phyloP scores from a whole-genome alignment of 768 basidiomycete species.

The Lentinula sp. region DNA sequence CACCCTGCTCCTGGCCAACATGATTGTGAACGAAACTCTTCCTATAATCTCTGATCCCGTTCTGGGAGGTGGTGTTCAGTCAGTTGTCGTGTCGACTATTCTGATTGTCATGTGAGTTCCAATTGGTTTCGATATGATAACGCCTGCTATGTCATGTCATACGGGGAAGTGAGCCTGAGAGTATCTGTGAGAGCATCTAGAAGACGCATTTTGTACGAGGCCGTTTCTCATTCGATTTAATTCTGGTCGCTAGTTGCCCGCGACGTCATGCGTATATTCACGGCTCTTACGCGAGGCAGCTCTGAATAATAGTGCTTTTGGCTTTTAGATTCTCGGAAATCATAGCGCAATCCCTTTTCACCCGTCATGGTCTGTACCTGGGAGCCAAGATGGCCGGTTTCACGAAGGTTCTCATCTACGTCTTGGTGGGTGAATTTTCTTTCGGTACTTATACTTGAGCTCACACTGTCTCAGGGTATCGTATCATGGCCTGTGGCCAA shows the following conservation, averaged over 20 bases:
- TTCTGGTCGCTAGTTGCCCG: background rate
- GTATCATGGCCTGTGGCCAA: conserved; percentile 86
- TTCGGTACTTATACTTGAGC: too few species aligned
- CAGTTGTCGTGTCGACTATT: conserved; percentile 77
- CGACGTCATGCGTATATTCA: conserved; percentile 24
- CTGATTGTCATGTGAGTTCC: conserved; percentile 79
- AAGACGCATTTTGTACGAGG: background rate
- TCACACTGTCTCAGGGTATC: conserved; percentile 40
- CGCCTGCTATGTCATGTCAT: background rate
- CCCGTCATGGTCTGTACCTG: conserved; percentile 82
- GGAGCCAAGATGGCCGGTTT: conserved; percentile 82
- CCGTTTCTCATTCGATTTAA: background rate
- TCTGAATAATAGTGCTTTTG: conserved; percentile 1
- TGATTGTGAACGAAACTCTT: conserved; percentile 87
- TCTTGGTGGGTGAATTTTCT: conserved; percentile 41
- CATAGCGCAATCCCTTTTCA: conserved; percentile 90
- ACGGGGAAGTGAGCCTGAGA: background rate
- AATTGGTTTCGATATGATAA: too few species aligned
- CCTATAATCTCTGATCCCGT: conserved; percentile 79
- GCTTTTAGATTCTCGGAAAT: conserved; percentile 75
- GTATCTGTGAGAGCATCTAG: background rate
- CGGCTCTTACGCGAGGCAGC: background rate
- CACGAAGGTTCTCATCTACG: conserved; percentile 61
- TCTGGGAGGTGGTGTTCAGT: conserved; percentile 71
- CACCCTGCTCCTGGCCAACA: conserved; percentile 79